Base-by-base conservation (phyloP, 306 rosid species). In the Oemleria cerasiformis region DNA sequence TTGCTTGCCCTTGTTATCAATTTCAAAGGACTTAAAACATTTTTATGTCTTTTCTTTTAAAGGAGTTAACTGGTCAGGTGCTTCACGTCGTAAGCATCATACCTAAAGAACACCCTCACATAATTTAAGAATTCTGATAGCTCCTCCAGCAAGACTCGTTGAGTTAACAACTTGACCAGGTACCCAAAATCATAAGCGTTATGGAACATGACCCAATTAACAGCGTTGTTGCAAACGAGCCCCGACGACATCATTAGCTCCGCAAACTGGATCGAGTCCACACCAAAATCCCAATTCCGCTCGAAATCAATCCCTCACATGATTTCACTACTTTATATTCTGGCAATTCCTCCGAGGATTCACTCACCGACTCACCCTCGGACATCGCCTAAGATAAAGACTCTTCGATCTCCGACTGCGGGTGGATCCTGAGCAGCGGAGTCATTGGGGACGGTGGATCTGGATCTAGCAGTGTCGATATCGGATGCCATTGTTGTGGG, bases 251-350 rank as follows among this genome's bases (percentile, higher is more conserved):
- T 84, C 88, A 90, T 74, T 58, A 87, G 63, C 73, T 82, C 88
- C 3, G 87, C 89, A 63, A 90, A 90, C 4, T 45, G 70, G n/a
- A 7, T 36, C 17, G 91, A 78, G 5, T 86, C 84, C 9, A 87
- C 78, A 3, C 96, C 93, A 0, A 5, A 2, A 6, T 73, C 68
- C 16, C 67, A 63, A 50, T 87, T 84, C 73, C 56, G 63, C 14
- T 84, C 87, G 53, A 90, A 90, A 63, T 90, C 86, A 15, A 87
- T 90, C 2, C 96, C 96, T n/a, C n/a, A n/a, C n/a, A n/a, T n/a
- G n/a, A n/a, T n/a, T n/a, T n/a, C n/a, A n/a, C n/a, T n/a, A n/a
- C n/a, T n/a, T n/a, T n/a, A n/a, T n/a, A n/a, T n/a, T n/a, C n/a
- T n/a, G n/a, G n/a, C n/a, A n/a, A n/a, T n/a, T n/a, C n/a, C n/a